A percentile compares a stretch with the other conserved stretches of the same genome.
phyloP scores from a whole-genome alignment of 495 filamentous ascomycete species.

The Lineolata rhizophorae region DNA sequence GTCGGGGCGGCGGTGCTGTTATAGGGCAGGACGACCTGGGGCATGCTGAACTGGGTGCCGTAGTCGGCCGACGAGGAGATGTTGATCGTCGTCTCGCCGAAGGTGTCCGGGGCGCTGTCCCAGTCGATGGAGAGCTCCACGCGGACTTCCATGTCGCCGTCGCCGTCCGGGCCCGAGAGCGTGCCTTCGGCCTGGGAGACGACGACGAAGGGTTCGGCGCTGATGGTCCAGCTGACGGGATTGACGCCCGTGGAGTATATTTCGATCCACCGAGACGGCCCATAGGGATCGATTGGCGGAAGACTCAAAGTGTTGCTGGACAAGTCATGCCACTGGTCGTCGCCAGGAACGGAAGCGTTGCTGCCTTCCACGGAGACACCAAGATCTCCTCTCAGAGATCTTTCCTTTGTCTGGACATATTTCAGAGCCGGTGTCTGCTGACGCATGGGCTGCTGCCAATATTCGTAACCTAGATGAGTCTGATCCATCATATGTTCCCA shows the following conservation, averaged over 20 bases:
- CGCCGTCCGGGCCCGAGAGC: no score
- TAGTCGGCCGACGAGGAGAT: slow-evolving; percentile 27
- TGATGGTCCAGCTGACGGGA: slow-evolving; percentile 33
- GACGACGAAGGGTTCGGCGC: slow-evolving; percentile 32
- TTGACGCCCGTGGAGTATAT: slow-evolving; percentile 40
- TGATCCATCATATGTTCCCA: slow-evolving; percentile 57
- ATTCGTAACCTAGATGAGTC: slow-evolving; percentile 28
- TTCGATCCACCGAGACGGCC: slow-evolving; percentile 40
- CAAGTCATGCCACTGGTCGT: slow-evolving; percentile 40
- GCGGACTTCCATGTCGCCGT: slow-evolving; percentile 28
- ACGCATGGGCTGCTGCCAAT: slow-evolving; percentile 53
- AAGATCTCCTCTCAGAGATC: slow-evolving; percentile 36
- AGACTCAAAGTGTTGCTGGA: slow-evolving; percentile 26
- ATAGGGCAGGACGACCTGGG: slow-evolving; percentile 36
- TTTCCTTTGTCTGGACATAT: slow-evolving; percentile 32
- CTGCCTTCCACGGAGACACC: slow-evolving; percentile 42
- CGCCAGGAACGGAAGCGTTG: slow-evolving; percentile 43
- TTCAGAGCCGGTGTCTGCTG: slow-evolving; percentile 38
- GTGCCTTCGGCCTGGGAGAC: slow-evolving; percentile 31
- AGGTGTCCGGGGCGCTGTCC: slow-evolving; percentile 26
- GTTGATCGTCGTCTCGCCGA: slow-evolving; percentile 30
- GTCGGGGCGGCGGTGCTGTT: slow-evolving; percentile 27
- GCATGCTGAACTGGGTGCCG: slow-evolving; percentile 29
- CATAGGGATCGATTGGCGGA: slow-evolving; percentile 38
- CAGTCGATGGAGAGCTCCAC: slow-evolving; percentile 43